Evolutionary conservation across 2,329 filamentous ascomycete genomes (phyloP), one percentile per base, ranked within the genome.

Genomic region (Blastomyces gilchristii): DNA sequence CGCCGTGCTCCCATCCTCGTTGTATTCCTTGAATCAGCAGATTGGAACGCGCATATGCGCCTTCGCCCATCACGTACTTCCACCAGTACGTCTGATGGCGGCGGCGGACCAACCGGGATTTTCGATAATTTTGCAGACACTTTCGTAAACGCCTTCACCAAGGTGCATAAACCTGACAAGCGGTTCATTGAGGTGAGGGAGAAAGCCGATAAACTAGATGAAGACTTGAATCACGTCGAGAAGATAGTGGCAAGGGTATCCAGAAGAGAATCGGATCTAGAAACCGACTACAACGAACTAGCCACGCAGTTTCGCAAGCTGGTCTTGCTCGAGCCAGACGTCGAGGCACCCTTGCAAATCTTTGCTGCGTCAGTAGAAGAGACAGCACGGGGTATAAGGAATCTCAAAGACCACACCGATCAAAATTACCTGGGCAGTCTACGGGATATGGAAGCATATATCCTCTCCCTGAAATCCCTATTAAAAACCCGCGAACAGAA

Each of bases 21-120:
- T 69, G 87, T 87, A 64, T 99, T 99, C 74, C 85, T 99, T 66
- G 94, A 99, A 77, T 92, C 88, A 64, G 85, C 83, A 34, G 94
- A 99, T 76, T 99, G 94, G 94, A 97, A 99, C 75, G 89, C 91
- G 43, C 93, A 91, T 57, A 97, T 99, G 92, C 87, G 87, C 70
- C 85, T 85, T 68, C 85, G 91, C 58, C 84, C 87, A 12, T 82
- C 84, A 60, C 83, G 93, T 57, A 83, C 81, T 37, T 84, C 86
- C 65, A 81, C 76, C 22, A 77, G 73, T 60, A 73, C 76, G 14
- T 74, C 75, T 16, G 74, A 76, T 7, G 54, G 54, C n/a, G 74
- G 76, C 9, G 74, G 71, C 47, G 76, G 77, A 7, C 73, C 73
- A 71, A 81, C 81, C 34, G 82, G 91, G 49, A 90, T 97, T 53